phyloP scores from a whole-genome alignment of 306 rosid species.

The Prunus dulcis region DNA sequence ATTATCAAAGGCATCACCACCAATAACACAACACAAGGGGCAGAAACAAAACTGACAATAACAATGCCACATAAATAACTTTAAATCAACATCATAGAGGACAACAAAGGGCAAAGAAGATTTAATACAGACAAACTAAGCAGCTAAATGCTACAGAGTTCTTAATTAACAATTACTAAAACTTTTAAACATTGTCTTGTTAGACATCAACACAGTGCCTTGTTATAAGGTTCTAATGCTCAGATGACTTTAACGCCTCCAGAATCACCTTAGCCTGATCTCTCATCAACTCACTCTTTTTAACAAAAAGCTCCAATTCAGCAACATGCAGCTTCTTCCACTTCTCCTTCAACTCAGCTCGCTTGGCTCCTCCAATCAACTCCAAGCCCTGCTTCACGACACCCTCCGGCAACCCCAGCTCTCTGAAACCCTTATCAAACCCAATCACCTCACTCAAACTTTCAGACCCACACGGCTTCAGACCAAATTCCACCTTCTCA shows the following conservation, averaged over 20 bases:
- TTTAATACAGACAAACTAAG: not conserved
- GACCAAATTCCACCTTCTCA: conserved; percentile 14
- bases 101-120: not conserved
- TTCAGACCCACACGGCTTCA: no score
- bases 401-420: conserved; percentile 27
- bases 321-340: conserved; percentile 49
- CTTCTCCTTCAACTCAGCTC: conserved; percentile 41
- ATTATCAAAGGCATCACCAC: not conserved
- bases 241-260: conserved; percentile 39
- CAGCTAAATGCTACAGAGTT: not conserved
- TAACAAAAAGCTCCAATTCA: conserved; percentile 44
- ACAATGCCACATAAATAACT: not conserved
- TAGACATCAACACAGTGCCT: no score
- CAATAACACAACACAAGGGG: not conserved
- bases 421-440: conserved; percentile 18
- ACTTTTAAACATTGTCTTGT: not conserved
- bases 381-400: conserved; percentile 36
- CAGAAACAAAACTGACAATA: not conserved
- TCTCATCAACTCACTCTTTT: conserved; percentile 27
- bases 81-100: not conserved
- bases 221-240: not conserved
- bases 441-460: conserved; percentile 26
- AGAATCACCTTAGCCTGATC: conserved; percentile 37
- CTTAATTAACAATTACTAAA: not conserved
- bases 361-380: conserved; percentile 33